Conservation (phyloP, 345 rosid species). For the Orychophragmus violaceus region DNA sequence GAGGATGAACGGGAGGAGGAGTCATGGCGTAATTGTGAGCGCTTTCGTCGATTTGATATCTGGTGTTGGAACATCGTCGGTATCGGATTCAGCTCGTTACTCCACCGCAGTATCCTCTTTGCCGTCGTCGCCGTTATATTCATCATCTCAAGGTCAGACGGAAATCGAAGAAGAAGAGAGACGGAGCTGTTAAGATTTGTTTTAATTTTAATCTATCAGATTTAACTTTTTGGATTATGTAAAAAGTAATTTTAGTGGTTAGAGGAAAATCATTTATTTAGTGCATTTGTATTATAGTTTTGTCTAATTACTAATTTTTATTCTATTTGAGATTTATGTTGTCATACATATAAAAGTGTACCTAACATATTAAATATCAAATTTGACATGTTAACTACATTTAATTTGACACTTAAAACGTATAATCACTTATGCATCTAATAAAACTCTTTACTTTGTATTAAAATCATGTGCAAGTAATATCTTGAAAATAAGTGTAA, state of each 20-base stretch:
- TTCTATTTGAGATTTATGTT: not conserved
- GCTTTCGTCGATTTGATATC: constrained; percentile 76
- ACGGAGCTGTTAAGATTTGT: constrained; percentile 19
- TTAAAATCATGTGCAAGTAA: not conserved
- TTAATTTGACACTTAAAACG: not conserved
- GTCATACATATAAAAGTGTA: not conserved
- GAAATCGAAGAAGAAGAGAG: constrained; percentile 34
- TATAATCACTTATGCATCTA: not conserved
- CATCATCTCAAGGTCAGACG: constrained; percentile 12
- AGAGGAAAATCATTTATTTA: not conserved
- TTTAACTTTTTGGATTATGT: constrained; percentile 18
- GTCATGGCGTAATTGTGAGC: constrained; percentile 64
- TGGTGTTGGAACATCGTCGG: not conserved
- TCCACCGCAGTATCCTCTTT: constrained; percentile 32
- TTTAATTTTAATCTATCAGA: constrained; percentile 2
- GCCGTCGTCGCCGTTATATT: constrained; percentile 29
- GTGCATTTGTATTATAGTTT: too few species aligned
- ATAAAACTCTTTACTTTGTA: not conserved
- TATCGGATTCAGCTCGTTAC: constrained; percentile 22
- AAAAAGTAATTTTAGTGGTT: constrained; percentile 24
- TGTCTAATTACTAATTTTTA: not conserved
- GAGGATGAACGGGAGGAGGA: constrained; percentile 61
- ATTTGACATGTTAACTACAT: not conserved
- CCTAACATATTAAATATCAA: not conserved
- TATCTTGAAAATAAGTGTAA: not conserved